Percentiles rank a stretch among this genome's conserved stretches.
phyloP scores from a whole-genome alignment of 2,329 filamentous ascomycete species.

The Trichoderma arundinaceum region DNA sequence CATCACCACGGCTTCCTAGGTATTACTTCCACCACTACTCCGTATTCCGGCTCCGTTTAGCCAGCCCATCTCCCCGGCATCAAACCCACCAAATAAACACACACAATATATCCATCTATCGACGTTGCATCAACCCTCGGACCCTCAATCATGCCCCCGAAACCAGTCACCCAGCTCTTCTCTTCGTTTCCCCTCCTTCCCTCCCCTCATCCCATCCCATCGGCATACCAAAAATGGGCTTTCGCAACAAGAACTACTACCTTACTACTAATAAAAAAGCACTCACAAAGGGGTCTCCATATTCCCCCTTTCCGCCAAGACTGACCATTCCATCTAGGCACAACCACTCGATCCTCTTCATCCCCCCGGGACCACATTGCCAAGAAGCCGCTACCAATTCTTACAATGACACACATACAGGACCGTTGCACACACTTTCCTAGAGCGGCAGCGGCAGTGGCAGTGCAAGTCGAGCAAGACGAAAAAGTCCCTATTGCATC shows the following conservation, averaged over 20 bases:
- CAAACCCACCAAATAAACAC: not conserved
- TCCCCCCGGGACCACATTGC: conserved; percentile 3
- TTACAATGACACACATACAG: conserved; percentile 4
- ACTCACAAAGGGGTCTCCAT: not conserved
- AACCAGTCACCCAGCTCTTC: not conserved
- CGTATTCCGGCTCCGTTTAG: not conserved
- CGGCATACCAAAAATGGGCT: not conserved
- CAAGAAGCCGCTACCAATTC: conserved; percentile 19
- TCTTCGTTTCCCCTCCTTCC: too few relatives aligned
- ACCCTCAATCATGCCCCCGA: conserved; percentile 1
- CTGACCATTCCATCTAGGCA: conserved; percentile 1
- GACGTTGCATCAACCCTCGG: not conserved
- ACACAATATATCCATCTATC: not conserved
- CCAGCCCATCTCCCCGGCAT: not conserved
- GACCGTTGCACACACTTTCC: not conserved
- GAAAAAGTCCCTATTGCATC: not conserved
- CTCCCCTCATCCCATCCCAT: not conserved
- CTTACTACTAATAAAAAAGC: not conserved
- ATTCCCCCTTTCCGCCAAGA: conserved; percentile 21
- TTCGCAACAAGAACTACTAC: not conserved
- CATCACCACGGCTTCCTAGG: not conserved
- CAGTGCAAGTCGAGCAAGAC: not conserved
- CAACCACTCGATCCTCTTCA: not conserved
- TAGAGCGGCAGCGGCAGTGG: not conserved
- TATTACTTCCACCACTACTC: not conserved